phyloP scores from a whole-genome alignment of 2,329 filamentous ascomycete species.

The Neobulgaria alba region DNA sequence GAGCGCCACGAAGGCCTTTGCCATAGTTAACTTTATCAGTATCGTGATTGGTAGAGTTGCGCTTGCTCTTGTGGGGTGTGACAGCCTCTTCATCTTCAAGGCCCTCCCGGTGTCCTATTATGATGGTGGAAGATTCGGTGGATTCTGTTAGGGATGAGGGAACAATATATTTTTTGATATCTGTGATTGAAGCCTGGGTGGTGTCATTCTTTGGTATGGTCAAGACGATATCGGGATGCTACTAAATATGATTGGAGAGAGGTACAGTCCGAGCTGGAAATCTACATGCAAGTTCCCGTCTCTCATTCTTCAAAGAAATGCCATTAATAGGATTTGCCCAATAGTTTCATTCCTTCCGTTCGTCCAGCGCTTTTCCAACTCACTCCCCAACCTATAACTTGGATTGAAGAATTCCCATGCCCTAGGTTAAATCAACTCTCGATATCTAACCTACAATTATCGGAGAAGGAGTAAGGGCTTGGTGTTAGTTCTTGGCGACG shows the following conservation, averaged over 20 bases:
- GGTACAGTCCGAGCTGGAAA: conserved; percentile 25
- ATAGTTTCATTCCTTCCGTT: no score
- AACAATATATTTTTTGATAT: conserved; percentile 19
- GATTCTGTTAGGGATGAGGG: conserved; percentile 11
- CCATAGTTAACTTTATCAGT: conserved; percentile 38
- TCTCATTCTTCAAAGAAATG: no score
- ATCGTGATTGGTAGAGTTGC: conserved; percentile 41
- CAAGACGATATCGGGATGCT: conserved; percentile 24
- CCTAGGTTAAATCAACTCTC: no score
- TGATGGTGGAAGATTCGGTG: conserved; percentile 13
- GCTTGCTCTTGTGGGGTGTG: conserved; percentile 48
- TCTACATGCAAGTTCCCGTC: conserved; percentile 23
- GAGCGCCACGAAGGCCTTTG: conserved; percentile 9
- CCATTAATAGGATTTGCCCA: no score
- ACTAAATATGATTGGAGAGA: conserved; percentile 26
- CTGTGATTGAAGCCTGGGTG: conserved; percentile 8
- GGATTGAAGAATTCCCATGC: no score
- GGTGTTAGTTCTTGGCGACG: no score
- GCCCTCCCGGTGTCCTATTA: conserved; percentile 1
- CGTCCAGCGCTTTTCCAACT: no score
- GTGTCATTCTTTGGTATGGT: conserved; percentile 17
- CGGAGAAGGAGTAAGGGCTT: no score
- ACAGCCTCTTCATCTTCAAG: conserved; percentile 27
- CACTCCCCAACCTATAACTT: no score
- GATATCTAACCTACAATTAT: no score